phyloP scores from a whole-genome alignment of 768 basidiomycete species.

The Lactarius quietus region DNA sequence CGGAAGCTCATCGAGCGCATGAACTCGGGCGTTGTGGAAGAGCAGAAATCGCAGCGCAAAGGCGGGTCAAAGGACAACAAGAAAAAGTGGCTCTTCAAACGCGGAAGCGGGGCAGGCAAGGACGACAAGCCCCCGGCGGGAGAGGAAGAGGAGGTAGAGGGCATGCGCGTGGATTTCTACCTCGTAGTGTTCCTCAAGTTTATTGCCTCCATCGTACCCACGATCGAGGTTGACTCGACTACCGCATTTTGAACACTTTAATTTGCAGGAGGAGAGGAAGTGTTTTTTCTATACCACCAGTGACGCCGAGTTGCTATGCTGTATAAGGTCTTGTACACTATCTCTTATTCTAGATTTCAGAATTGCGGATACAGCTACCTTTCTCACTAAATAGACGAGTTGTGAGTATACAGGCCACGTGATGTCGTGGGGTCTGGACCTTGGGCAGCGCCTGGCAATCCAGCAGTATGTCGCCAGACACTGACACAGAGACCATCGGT shows the following conservation, averaged over 20 bases:
- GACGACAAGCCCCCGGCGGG: conserved; percentile 42
- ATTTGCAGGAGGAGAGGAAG: conserved; percentile 9
- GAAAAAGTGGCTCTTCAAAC: conserved; percentile 82
- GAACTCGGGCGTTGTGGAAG: conserved; percentile 83
- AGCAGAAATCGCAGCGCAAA: conserved; percentile 70
- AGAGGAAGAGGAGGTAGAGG: conserved; percentile 77
- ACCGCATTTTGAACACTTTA: conserved; percentile 41
- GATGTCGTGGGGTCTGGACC: neutral
- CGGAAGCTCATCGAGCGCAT: conserved; percentile 99
- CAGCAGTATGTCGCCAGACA: conserved; percentile 11
- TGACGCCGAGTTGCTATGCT: conserved; percentile 16
- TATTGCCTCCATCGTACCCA: conserved; percentile 97
- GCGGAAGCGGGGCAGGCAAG: conserved; percentile 56
- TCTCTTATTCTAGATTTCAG: conserved; percentile 18
- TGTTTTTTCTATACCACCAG: conserved; percentile 21
- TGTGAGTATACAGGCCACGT: neutral
- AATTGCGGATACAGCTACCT: neutral
- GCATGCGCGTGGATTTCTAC: conserved; percentile 97
- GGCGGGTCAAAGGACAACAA: conserved; percentile 44
- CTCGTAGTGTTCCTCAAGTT: conserved; percentile 99
- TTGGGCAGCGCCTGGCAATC: neutral
- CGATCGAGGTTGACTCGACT: conserved; percentile 95
- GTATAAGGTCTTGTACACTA: conserved; percentile 21
- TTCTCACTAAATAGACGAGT: neutral
- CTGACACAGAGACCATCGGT: conserved; percentile 14